Evolutionary conservation across 371 early-diverging fungal species (phyloP).

Genomic region (Mortierella sp.): DNA sequence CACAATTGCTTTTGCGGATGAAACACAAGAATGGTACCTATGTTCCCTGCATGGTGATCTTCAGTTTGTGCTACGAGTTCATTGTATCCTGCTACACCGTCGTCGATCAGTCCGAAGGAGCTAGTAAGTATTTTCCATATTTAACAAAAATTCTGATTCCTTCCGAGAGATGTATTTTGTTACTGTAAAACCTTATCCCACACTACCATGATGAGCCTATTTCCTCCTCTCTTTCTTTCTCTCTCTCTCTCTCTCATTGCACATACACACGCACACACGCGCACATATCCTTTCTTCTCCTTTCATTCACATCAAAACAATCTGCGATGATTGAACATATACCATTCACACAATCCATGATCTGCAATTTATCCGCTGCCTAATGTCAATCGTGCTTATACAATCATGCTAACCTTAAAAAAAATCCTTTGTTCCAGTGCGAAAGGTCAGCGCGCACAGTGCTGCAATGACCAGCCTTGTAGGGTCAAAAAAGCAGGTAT

Average conservation of each 20-base stretch:
- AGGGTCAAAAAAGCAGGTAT: conserved; percentile 12
- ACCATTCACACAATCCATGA: too few species aligned
- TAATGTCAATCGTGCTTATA: not conserved
- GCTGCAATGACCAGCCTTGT: conserved; percentile 47
- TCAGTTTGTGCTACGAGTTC: conserved; percentile 40
- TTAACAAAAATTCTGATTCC: too few species aligned
- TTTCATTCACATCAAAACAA: too few species aligned
- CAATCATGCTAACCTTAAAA: not conserved
- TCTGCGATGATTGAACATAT: too few species aligned
- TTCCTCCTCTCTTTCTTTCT: too few species aligned
- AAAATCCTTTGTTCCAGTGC: conserved; percentile 11
- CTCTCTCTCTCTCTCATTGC: too few species aligned
- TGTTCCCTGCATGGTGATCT: conserved; percentile 36
- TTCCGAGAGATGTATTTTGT: too few species aligned
- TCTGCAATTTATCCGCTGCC: not conserved
- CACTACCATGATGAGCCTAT: too few species aligned
- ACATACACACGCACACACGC: too few species aligned
- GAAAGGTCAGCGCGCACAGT: conserved; percentile 37
- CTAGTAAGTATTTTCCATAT: conserved; percentile 17
- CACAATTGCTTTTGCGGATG: conserved; percentile 29
- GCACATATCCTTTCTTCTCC: too few species aligned
- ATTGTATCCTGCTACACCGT: conserved; percentile 45
- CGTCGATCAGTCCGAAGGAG: conserved; percentile 21
- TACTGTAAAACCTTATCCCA: too few species aligned
- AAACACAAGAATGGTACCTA: conserved; percentile 36